Conservation (phyloP, 805 yeast genomes). For the Wickerhamiella vanderwaltii region DNA sequence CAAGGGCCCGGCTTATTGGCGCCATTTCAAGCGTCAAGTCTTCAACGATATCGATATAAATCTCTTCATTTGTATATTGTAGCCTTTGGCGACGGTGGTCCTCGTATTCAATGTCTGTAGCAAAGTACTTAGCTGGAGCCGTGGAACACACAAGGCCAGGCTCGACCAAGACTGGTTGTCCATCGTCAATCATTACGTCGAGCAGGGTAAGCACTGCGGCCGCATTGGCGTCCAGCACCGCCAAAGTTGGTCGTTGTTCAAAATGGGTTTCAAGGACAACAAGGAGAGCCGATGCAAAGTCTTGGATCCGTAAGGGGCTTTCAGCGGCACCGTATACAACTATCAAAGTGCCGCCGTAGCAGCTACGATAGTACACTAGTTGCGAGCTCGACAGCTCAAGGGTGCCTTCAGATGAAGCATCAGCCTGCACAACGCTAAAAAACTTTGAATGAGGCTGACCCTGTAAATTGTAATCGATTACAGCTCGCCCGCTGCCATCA, state of each 20-base stretch:
- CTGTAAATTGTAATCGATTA: constrained; percentile 12
- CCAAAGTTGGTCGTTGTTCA: constrained; percentile 36
- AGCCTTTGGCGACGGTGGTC: constrained; percentile 77
- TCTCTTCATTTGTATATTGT: constrained; percentile 67
- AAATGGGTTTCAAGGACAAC: constrained; percentile 48
- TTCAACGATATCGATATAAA: constrained; percentile 75
- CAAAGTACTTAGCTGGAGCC: constrained; percentile 40
- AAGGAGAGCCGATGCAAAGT: constrained; percentile 40
- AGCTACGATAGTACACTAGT: constrained; percentile 22
- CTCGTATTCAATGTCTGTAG: constrained; percentile 20
- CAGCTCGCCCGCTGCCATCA: constrained; percentile 13
- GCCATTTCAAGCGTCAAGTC: constrained; percentile 40
- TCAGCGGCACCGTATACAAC: constrained; percentile 24
- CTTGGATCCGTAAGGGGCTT: constrained; percentile 45
- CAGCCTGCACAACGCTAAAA: neutral
- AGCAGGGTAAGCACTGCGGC: constrained; percentile 61
- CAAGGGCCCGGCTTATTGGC: neutral
- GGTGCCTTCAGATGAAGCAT: constrained; percentile 9
- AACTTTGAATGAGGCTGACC: constrained; percentile 1
- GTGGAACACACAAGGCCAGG: constrained; percentile 54
- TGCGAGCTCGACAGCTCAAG: constrained; percentile 23
- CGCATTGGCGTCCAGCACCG: constrained; percentile 53
- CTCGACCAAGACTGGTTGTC: constrained; percentile 62
- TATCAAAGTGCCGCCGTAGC: constrained; percentile 21
- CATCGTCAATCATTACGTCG: constrained; percentile 68